A percentile compares a stretch with the other conserved stretches of the same genome.
Evolutionary conservation across 2,329 filamentous ascomycete species (phyloP).

Genomic region (Neopestalotiopsis sp.): DNA sequence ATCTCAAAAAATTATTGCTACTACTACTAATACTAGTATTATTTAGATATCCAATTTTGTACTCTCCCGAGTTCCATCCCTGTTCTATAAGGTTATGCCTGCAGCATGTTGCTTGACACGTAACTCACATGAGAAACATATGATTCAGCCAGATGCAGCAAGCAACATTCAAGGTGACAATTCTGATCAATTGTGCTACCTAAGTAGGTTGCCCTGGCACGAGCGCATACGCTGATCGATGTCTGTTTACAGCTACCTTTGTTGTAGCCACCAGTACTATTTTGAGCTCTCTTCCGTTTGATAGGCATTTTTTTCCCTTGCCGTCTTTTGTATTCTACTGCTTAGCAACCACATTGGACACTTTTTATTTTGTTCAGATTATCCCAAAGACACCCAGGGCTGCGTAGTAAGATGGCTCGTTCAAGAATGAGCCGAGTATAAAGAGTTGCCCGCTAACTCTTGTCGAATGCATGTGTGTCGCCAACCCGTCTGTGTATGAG

Average conservation of each 20-base stretch:
- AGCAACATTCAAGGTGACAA: background rate
- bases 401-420: background rate
- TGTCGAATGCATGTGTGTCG: background rate
- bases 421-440: background rate
- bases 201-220: background rate
- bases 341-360: background rate
- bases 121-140: background rate
- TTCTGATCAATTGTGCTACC: background rate
- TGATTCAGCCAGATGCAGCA: background rate
- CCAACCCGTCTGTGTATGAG: constrained; percentile 9
- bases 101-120: background rate
- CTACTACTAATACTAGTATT: too few relatives aligned
- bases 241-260: background rate
- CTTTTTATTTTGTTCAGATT: background rate
- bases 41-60: too few relatives aligned
- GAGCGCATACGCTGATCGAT: background rate
- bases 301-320: background rate
- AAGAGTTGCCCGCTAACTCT: constrained; percentile 1
- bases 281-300: background rate
- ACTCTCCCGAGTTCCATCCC: too few relatives aligned
- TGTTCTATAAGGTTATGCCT: background rate
- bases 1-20: too few relatives aligned
- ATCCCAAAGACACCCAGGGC: background rate
- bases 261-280: background rate
- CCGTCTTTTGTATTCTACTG: constrained; percentile 4